A percentile compares a stretch with the other conserved stretches of the same genome.
These are phyloP conservation scores for Epichloe baconii DNA, from an alignment of 2,329 filamentous ascomycete species.

Conservation along the genomic window DNA sequence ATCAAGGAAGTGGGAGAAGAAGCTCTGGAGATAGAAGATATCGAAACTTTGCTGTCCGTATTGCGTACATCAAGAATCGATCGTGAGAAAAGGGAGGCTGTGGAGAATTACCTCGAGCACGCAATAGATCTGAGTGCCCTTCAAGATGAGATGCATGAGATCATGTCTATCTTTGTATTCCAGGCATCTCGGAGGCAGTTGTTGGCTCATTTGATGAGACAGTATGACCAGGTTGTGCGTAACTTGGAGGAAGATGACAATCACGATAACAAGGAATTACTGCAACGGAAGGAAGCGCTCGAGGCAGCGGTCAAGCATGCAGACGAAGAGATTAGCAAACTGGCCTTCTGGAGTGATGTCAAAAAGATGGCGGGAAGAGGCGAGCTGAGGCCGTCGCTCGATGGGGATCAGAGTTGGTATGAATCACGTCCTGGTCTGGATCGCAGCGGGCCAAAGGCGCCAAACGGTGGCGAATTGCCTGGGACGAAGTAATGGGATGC, in stretches of 20 bases:
- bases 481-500: background rate
- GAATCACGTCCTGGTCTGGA: conserved; percentile 38
- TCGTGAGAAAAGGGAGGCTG: conserved; percentile 75
- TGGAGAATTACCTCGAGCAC: conserved; percentile 70
- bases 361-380: conserved; percentile 51
- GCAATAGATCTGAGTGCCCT: conserved; percentile 67
- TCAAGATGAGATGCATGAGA: conserved; percentile 63
- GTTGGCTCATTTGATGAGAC: conserved; percentile 54
- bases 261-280: conserved; percentile 18
- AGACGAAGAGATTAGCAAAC: conserved; percentile 63
- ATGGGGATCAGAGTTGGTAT: conserved; percentile 22
- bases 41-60: conserved; percentile 54
- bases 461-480: conserved; percentile 13
- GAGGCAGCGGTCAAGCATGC: conserved; percentile 61
- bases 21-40: conserved; percentile 45
- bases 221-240: conserved; percentile 30
- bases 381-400: conserved; percentile 31
- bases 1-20: conserved; percentile 38
- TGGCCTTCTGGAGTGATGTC: conserved; percentile 84
- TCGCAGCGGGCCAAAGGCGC: conserved; percentile 34
- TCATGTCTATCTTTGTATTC: conserved; percentile 81
- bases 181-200: conserved; percentile 74
- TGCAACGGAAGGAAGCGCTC: conserved; percentile 50
- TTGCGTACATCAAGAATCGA: conserved; percentile 67
- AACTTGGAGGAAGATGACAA: conserved; percentile 25